A percentile compares a stretch with the other conserved stretches of the same genome.
These are phyloP conservation scores for Vigna nakashimae DNA, from an alignment of 306 rosid species.

Conservation along the genomic window DNA sequence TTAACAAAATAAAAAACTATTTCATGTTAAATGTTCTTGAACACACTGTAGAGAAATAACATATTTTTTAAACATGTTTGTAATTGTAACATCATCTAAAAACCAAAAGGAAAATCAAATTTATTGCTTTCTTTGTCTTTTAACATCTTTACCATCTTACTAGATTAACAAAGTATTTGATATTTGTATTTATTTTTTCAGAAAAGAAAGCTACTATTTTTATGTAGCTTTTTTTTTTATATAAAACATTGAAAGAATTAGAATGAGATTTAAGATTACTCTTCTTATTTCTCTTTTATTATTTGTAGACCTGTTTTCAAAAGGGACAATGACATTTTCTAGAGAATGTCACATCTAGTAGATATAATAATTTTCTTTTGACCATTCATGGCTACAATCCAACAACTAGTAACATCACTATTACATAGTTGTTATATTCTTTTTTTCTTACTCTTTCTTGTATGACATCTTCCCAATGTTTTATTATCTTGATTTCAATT, in stretches of 20 bases:
- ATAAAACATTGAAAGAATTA: not conserved
- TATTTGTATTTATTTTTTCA: not conserved
- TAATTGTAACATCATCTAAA: not conserved
- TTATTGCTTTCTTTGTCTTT: no score
- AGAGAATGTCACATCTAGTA: conserved; percentile 10
- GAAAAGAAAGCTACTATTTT: not conserved
- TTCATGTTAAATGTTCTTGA: not conserved
- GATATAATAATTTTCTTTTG: conserved; percentile 7
- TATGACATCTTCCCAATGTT: not conserved
- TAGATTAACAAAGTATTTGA: not conserved
- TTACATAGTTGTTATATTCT: not conserved
- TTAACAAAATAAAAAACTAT: not conserved
- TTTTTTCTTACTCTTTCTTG: not conserved
- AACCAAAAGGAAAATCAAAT: not conserved
- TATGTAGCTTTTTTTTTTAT: not conserved
- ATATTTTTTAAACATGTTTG: not conserved
- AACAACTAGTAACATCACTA: not conserved
- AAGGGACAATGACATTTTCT: not conserved
- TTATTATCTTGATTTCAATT: not conserved
- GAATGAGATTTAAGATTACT: not conserved
- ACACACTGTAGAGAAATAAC: not conserved
- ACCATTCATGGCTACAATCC: conserved; percentile 30
- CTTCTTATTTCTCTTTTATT: not conserved
- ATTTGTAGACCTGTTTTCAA: not conserved
- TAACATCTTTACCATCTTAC: not conserved